Evolutionary conservation across 306 rosid species (phyloP).

Genomic region (Cotoneaster glaucophyllus): DNA sequence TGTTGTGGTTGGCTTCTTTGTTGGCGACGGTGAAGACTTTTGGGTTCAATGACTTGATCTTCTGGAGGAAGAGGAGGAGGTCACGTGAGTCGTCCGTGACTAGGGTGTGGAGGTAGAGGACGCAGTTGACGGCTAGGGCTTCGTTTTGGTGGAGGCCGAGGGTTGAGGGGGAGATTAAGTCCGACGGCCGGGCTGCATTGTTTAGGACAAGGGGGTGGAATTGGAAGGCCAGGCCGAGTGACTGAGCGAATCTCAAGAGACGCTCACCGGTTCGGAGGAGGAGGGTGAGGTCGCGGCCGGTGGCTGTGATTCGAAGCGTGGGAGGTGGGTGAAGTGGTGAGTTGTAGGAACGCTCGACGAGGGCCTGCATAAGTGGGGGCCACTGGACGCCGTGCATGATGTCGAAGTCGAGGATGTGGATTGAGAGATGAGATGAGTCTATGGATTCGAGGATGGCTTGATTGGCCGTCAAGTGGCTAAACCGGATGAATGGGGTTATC

Average conservation of each 20-base stretch:
- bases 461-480: slow-evolving; percentile 47
- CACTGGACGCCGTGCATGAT: slow-evolving; percentile 57
- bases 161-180: slow-evolving; percentile 11
- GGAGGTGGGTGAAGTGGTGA: slow-evolving; percentile 28
- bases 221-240: slow-evolving; percentile 43
- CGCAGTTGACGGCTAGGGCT: slow-evolving; percentile 48
- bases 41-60: slow-evolving; percentile 40
- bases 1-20: slow-evolving; percentile 37
- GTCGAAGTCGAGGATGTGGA: slow-evolving; percentile 50
- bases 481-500: slow-evolving; percentile 45
- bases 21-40: slow-evolving; percentile 40
- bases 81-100: slow-evolving; percentile 14
- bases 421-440: slow-evolving; percentile 23
- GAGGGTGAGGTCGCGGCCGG: slow-evolving; percentile 30
- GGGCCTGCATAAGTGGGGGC: slow-evolving; percentile 63
- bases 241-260: slow-evolving; percentile 34
- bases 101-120: slow-evolving; percentile 36
- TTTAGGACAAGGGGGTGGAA: slow-evolving; percentile 36
- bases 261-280: slow-evolving; percentile 45
- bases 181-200: neutral
- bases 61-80: slow-evolving; percentile 26
- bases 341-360: slow-evolving; percentile 32
- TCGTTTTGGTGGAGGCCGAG: slow-evolving; percentile 26
- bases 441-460: slow-evolving; percentile 52
- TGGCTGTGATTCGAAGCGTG: slow-evolving; percentile 44